Conservation (phyloP, 345 rosid genomes). For the Camelina neglecta region DNA sequence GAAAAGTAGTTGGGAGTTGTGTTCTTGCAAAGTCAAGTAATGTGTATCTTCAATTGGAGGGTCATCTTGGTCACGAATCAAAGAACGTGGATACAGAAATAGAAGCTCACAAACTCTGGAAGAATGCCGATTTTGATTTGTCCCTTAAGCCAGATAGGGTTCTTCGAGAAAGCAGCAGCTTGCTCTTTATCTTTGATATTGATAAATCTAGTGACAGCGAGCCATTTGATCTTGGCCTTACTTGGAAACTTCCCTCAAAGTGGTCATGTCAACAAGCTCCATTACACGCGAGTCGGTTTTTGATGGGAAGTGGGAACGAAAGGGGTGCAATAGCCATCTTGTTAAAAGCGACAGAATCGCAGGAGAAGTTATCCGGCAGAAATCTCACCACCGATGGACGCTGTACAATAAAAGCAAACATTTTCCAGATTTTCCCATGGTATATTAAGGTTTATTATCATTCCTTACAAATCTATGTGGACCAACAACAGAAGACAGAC, state of each 20-base stretch:
- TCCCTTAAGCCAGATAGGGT: conserved; percentile 69
- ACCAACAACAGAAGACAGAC: conserved; percentile 58
- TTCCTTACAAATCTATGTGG: conserved; percentile 72
- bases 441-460: conserved; percentile 88
- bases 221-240: conserved; percentile 74
- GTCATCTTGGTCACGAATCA: conserved; percentile 51
- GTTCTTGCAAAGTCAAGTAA: conserved; percentile 75
- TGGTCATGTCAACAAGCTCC: conserved; percentile 83
- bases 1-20: conserved; percentile 69
- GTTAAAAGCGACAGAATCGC: conserved; percentile 60
- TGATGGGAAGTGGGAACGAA: conserved; percentile 99
- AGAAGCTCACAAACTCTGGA: conserved; percentile 39
- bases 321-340: conserved; percentile 94
- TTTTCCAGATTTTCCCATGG: conserved; percentile 98
- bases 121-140: conserved; percentile 55
- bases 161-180: conserved; percentile 55
- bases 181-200: conserved; percentile 60
- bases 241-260: conserved; percentile 72
- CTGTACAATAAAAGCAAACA: conserved; percentile 62
- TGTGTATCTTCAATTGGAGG: conserved; percentile 76
- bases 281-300: conserved; percentile 74
- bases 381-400: conserved; percentile 35
- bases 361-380: conserved; percentile 41
- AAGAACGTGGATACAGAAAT: conserved; percentile 45
- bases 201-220: conserved; percentile 59